Percentiles rank a stretch among this genome's conserved stretches.
Conservation (phyloP, 2,329 filamentous ascomycete genomes). For the Monosporascus cannonballus region DNA sequence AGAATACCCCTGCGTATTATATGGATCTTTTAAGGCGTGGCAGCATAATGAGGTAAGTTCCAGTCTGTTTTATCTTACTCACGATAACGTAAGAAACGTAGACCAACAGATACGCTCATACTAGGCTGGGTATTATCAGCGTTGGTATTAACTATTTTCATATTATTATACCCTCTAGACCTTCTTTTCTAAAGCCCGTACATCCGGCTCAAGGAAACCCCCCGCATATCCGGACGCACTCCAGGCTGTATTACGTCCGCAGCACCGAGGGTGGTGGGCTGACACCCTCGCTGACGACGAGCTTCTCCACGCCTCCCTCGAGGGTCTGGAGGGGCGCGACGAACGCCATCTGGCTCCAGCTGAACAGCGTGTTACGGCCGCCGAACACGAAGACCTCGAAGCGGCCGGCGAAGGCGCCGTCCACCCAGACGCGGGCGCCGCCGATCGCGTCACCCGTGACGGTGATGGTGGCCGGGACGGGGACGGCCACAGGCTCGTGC, state of each 20-base stretch:
- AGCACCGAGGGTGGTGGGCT: background rate
- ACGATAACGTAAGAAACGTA: too few relatives aligned
- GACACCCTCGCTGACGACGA: conserved; percentile 1
- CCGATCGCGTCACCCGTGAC: conserved; percentile 38
- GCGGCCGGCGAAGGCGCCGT: conserved; percentile 38
- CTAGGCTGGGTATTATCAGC: too few relatives aligned
- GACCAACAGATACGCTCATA: too few relatives aligned
- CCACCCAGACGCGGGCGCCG: conserved; percentile 43
- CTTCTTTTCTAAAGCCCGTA: too few relatives aligned
- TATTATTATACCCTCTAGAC: too few relatives aligned
- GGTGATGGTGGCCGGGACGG: conserved; percentile 27
- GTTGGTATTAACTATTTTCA: too few relatives aligned
- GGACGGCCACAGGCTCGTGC: conserved; percentile 33
- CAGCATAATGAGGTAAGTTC: too few relatives aligned
- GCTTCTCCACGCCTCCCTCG: conserved; percentile 6
- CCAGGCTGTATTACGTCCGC: background rate
- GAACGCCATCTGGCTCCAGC: conserved; percentile 52
- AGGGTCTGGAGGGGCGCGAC: conserved; percentile 39
- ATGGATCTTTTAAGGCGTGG: too few relatives aligned
- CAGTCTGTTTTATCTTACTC: too few relatives aligned
- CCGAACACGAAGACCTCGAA: conserved; percentile 51
- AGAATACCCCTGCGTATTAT: too few relatives aligned
- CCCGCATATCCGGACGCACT: too few relatives aligned
- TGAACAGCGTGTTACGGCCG: conserved; percentile 43
- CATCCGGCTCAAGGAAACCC: too few relatives aligned